Base-by-base conservation (phyloP, 257 asterid species). In the Nicotiana knightiana region DNA sequence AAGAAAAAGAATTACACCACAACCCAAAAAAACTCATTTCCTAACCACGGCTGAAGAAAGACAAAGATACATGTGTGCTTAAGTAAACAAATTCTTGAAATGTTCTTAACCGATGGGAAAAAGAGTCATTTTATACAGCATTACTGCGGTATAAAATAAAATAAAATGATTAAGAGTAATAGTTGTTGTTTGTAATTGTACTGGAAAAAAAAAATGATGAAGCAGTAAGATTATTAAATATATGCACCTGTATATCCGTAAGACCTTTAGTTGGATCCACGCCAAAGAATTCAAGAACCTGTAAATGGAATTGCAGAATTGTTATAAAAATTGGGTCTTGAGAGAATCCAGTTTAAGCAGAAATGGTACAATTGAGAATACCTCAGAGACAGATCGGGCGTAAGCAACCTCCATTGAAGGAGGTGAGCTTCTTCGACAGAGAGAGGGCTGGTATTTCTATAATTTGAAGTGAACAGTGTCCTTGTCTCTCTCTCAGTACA, bases 381-480 rank as follows among this genome's bases (percentile, higher is more conserved):
- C 98, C 97, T 95, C 99, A 24, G 89, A 16, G 66, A 84, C 90
- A 81, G 98, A 95, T 95, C 97, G 92, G 51, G 98, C 97, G 81
- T 86, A 92, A 81, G 98, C 98, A 89, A 93, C 93, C 81, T 95
- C 98, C 99, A 95, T 95, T 75, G 58, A 78, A 66, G 83, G 84
- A 79, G 86, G 85, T 77, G 26, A 67, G 73, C 24, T 65, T 12
- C 13, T 15, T 28, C 30, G 30, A 28, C 30, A 28, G 30, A 28
- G 30, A 28, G 30, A 33, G 16, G 51, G 77, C 32, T 68, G 64
- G 64, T 58, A 58, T 8, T 39, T 68, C 76, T 67, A 57, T 17
- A 57, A 57, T 33, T 48, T 33, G 53, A 67, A 67, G 18, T 33
- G 28, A 67, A 39, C 55, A n/a, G 32, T 68, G 32, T 68, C 9